Evolutionary conservation across 352 stramenopile species (phyloP), one percentile per base, ranked within the genome.

Genomic region (Globisporangium apiculatum): DNA sequence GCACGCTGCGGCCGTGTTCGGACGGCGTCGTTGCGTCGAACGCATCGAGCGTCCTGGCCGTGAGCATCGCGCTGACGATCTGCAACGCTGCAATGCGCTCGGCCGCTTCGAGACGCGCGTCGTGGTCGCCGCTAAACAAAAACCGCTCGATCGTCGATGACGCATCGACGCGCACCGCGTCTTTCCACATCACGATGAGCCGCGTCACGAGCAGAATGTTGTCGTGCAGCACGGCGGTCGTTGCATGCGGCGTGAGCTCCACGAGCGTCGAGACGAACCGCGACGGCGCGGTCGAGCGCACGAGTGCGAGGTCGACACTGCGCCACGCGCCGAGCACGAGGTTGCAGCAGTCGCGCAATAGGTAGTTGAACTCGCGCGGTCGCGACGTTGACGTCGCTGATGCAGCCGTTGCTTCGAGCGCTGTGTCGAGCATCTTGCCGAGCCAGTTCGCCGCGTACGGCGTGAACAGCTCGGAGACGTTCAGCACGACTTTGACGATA

Each of bases 301-400:
- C 42, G 10, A 53, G 55, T 36, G 43, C 31, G 9, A 72, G 42
- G 4, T 62, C 49, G 12, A 80, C 60, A 31, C 78, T 58, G 42
- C 77, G 73, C 81, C 79, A 90, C 12, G 62, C 62, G 57, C 73
- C 68, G 8, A 90, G 49, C 18, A 87, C 47, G 42, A 92, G 55
- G 42, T 75, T 63, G 46, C 80, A 92, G 42, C 76, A 83, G 63
- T 94, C 85, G 38, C 83, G 76, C 45, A 94, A 63, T 45, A 94
- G 58, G 57, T 92, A 92, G 47, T 81, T 74, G 51, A 92, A 91
- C 51, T 91, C 79, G 40, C 66, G 55, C 8, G 47, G 48, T 31
- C 24, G 24, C 24, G 24, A 0, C 24, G 24, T 31, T 31, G 24
- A 31, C 24, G 24, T 31, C 53, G 58, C 63, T 5, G 46, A 56